Evolutionary conservation across 108 stramenopile genomes (phyloP).

Genomic region (Skeletonema grethae): DNA sequence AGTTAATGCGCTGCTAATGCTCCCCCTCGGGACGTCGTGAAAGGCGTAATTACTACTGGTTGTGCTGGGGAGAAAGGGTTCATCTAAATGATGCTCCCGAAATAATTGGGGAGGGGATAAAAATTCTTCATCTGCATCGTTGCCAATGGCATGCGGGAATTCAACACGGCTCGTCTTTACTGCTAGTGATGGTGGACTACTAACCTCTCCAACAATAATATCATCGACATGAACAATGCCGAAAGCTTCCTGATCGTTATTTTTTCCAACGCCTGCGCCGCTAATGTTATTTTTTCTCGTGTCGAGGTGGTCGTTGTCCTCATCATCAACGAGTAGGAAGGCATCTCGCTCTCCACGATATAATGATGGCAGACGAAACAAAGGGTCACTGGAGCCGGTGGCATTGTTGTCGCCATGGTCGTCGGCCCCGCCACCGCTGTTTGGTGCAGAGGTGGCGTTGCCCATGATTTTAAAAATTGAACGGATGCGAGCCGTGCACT

Average conservation of each 20-base stretch:
- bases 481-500: no score
- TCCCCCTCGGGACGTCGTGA: no score
- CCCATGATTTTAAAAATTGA: neutral
- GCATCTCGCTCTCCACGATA: conserved; percentile 16
- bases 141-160: neutral
- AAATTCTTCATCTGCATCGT: neutral
- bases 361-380: conserved; percentile 9
- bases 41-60: neutral
- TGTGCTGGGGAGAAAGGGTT: neutral
- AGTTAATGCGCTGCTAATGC: neutral
- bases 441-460: neutral
- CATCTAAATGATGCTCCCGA: neutral
- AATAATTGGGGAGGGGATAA: neutral
- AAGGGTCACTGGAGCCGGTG: neutral
- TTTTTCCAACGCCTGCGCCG: neutral
- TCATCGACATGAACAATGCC: neutral
- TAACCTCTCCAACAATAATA: neutral
- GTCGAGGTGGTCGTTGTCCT: neutral
- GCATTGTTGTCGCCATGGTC: neutral
- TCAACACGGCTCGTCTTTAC: neutral
- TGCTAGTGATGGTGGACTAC: neutral
- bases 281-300: neutral
- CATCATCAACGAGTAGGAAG: neutral
- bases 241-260: neutral
- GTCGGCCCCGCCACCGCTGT: neutral